phyloP scores from a whole-genome alignment of 1,284 basidiomycete genomes.

The Athelia psychrophila region DNA sequence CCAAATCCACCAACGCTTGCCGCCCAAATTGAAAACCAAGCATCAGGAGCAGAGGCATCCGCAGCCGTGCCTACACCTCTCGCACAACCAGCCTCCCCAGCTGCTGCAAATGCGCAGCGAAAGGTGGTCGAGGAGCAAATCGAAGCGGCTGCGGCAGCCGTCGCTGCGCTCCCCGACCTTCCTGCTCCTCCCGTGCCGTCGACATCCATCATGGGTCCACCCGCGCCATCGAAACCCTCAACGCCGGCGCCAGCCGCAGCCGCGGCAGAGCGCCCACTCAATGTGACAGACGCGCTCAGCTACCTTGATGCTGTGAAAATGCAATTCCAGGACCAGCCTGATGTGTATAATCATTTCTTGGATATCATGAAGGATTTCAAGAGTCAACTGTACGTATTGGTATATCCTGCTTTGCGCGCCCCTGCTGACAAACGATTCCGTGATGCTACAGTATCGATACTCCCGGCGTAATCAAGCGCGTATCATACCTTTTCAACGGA shows the following conservation, averaged over 20 bases:
- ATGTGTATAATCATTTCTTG: conserved; percentile 93
- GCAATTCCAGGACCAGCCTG: conserved; percentile 84
- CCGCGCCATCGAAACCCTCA: not conserved
- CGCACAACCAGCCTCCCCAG: too few relatives aligned
- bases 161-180: too few relatives aligned
- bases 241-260: not conserved
- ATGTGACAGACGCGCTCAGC: conserved; percentile 88
- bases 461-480: conserved; percentile 93
- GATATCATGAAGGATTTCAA: conserved; percentile 99
- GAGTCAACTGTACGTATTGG: conserved; percentile 69
- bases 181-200: not conserved
- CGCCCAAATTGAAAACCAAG: too few relatives aligned
- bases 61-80: too few relatives aligned
- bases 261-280: conserved; percentile 47
- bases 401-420: conserved; percentile 4
- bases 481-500: conserved; percentile 90
- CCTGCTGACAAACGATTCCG: not conserved
- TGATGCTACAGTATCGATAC: conserved; percentile 81
- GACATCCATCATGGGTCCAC: too few relatives aligned
- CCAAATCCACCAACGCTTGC: too few relatives aligned
- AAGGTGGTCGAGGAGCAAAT: not conserved
- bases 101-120: too few relatives aligned
- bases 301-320: conserved; percentile 94
- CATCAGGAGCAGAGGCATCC: too few relatives aligned
- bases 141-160: too few relatives aligned